These are phyloP conservation scores for Hypoxylon sp. DNA, from an alignment of 2,329 filamentous ascomycete genomes.

Conservation along the genomic window DNA sequence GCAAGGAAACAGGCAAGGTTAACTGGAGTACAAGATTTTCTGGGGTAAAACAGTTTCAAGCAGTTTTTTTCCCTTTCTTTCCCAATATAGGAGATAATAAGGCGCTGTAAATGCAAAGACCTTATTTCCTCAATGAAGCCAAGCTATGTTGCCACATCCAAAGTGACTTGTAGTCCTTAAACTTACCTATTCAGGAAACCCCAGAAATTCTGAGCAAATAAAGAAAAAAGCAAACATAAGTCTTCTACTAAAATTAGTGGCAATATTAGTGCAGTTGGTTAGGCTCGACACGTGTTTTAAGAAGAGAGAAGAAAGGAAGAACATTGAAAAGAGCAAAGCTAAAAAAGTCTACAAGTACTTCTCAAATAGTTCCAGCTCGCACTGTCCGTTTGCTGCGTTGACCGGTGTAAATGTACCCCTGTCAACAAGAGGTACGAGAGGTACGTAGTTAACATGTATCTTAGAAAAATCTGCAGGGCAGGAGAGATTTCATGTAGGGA, in stretches of 20 bases:
- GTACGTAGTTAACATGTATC: slow-evolving; percentile 30
- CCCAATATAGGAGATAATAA: slow-evolving; percentile 15
- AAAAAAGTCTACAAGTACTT: slow-evolving; percentile 15
- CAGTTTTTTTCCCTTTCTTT: slow-evolving; percentile 9
- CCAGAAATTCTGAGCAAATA: neutral
- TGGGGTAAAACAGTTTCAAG: slow-evolving; percentile 39
- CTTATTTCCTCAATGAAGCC: neutral
- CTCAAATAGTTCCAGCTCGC: slow-evolving; percentile 19
- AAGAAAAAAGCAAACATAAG: slow-evolving; percentile 11
- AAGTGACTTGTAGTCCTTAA: neutral
- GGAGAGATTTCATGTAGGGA: slow-evolving; percentile 38
- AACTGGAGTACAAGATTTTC: slow-evolving; percentile 33
- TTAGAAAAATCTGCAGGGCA: slow-evolving; percentile 34
- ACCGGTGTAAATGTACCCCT: slow-evolving; percentile 47
- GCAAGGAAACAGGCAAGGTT: slow-evolving; percentile 44
- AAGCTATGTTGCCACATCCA: neutral
- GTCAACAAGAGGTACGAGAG: slow-evolving; percentile 37
- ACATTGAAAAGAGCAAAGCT: too few species aligned
- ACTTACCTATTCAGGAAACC: slow-evolving; percentile 7
- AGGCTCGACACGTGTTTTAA: slow-evolving; percentile 27
- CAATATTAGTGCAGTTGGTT: slow-evolving; percentile 8
- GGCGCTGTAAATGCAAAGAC: slow-evolving; percentile 17
- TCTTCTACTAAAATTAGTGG: neutral
- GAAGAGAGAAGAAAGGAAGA: neutral
- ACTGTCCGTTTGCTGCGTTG: slow-evolving; percentile 44